These are phyloP conservation scores for Tetradesmus obliquus DNA, from an alignment of 139 green algal genomes.

Conservation along the genomic window DNA sequence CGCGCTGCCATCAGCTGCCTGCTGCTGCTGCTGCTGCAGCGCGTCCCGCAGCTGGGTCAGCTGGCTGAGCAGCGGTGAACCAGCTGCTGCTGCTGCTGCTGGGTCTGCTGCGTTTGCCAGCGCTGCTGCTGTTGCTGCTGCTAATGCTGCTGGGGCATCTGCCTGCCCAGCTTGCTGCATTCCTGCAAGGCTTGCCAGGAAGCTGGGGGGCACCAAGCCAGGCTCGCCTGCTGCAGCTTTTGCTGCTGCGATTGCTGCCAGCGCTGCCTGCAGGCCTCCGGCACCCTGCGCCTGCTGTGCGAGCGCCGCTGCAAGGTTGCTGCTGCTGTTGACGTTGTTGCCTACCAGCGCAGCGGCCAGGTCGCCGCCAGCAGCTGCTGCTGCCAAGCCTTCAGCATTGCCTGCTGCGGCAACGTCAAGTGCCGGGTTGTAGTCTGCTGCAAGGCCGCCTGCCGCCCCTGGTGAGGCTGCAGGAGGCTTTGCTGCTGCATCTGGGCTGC, in stretches of 20 bases:
- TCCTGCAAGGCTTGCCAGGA: neutral
- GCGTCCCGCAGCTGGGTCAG: neutral
- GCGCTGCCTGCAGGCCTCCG: neutral
- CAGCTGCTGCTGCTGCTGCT: conserved; percentile 8
- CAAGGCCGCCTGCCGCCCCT: neutral
- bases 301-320: neutral
- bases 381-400: neutral
- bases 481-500: neutral
- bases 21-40: neutral
- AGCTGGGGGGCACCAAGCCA: neutral
- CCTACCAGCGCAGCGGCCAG: neutral
- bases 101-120: neutral
- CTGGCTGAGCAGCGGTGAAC: neutral
- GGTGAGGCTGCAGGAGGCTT: neutral
- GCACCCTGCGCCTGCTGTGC: neutral
- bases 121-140: neutral
- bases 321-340: neutral
- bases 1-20: neutral
- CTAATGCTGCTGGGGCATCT: neutral
- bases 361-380: neutral
- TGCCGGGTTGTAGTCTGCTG: neutral
- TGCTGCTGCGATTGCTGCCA: neutral
- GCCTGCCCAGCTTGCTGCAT: neutral
- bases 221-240: neutral
- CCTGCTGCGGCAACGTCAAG: neutral